Conservation (phyloP, 2,329 filamentous ascomycete species). For the Eurotiales sp. region DNA sequence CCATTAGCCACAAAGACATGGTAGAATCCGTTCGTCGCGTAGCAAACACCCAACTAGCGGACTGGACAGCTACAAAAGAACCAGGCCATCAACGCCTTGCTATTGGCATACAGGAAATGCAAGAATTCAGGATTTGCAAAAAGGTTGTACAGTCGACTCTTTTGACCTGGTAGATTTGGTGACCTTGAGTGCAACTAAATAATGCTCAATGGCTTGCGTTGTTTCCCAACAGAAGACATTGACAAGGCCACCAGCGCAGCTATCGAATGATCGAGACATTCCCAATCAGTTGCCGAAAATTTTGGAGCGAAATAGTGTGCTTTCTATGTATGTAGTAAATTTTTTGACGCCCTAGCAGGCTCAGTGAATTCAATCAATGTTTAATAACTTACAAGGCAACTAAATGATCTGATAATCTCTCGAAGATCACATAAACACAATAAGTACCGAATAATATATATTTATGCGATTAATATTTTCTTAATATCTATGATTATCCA, state of each 20-base stretch:
- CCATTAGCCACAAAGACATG: constrained; percentile 65
- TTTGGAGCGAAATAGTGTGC: too few species aligned
- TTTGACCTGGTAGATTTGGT: constrained; percentile 43
- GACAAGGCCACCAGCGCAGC: not conserved
- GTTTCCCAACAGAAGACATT: constrained; percentile 10
- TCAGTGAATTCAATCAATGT: too few species aligned
- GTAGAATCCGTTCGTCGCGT: constrained; percentile 58
- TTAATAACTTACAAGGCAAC: too few species aligned
- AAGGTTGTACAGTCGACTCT: constrained; percentile 55
- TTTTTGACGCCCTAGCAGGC: too few species aligned
- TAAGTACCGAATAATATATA: too few species aligned
- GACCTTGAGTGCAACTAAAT: constrained; percentile 6
- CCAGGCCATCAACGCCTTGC: constrained; percentile 45
- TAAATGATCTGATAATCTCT: too few species aligned
- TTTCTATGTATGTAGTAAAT: too few species aligned
- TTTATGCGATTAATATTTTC: too few species aligned
- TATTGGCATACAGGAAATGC: constrained; percentile 41
- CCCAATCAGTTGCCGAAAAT: too few species aligned
- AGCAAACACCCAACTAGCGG: constrained; percentile 52
- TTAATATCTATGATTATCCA: too few species aligned
- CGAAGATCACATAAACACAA: too few species aligned
- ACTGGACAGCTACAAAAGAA: constrained; percentile 58
- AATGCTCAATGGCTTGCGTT: not conserved
- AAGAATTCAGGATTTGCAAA: constrained; percentile 44
- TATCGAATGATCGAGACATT: not conserved